Base-by-base conservation (phyloP, 2,329 filamentous ascomycete genomes). In the Fusarium euwallaceae region DNA sequence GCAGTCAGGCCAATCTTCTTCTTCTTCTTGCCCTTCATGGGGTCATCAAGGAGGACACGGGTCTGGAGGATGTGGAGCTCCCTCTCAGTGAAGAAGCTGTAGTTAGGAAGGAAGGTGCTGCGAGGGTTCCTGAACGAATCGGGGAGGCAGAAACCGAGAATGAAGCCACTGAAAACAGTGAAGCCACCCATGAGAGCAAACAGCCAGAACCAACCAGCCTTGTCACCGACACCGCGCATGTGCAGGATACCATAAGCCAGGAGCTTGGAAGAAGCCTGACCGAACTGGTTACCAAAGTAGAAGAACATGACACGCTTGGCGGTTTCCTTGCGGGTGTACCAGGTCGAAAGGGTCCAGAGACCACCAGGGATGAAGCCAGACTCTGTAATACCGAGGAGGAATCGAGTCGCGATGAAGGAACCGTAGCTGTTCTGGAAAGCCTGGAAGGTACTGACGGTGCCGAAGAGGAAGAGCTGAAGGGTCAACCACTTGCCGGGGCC, bases 141-240 rank as follows among this genome's bases (percentile, higher is more conserved):
- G 2, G 86, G 86, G 24, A 88, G 81, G 61, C 81, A 83, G 61
- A 84, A 82, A 5, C 85, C 84, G 4, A 86, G 79, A 27, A 87
- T 68, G 66, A 85, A 77, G 34, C 85, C 84, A 29, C 80, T 80
- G 14, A 84, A 65, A 12, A 89, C 77, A n/a, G 87, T 89, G 71
- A 90, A 89, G 16, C 82, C 77, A 1, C 88, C 88, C 83, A 89
- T 88, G 32, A 89, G 79, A 12, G 82, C 78, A 72, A 90, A 90
- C 2, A 90, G 81, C 88, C 88, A 90, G 73, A 87, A 87, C 88
- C 88, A 90, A n/a, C 88, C 88, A 0, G 85, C 76, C 64, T 86
- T 81, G 8, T 85, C 86, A 2, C 81, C 83, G 2, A 85, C 82
- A 2, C 87, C 88, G 8, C 83, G 79, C 81, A 90, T 85, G 64